phyloP scores from a whole-genome alignment of 129 eudicot species.

The Centrapalus pauciflorus region DNA sequence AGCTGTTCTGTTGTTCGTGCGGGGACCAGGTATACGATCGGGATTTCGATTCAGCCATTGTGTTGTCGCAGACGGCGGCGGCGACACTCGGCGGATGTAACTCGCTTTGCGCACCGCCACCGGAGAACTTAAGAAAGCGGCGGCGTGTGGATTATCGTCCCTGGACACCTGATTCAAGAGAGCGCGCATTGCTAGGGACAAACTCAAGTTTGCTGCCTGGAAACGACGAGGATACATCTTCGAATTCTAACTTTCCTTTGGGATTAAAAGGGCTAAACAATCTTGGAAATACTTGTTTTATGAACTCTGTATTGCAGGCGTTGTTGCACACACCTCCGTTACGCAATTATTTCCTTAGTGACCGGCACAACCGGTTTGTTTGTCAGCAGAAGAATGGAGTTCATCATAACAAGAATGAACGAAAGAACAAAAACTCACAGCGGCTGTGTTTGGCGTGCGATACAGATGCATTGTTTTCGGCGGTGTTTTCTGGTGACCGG shows the following conservation, averaged over 20 bases:
- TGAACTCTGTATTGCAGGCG: constrained; percentile 95
- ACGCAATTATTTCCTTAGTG: constrained; percentile 76
- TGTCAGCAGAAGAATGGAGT: constrained; percentile 58
- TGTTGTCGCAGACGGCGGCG: constrained; percentile 37
- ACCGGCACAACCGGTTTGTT: constrained; percentile 60
- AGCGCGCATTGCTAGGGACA: constrained; percentile 31
- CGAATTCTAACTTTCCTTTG: constrained; percentile 31
- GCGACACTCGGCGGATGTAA: constrained; percentile 34
- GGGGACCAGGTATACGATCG: constrained; percentile 74
- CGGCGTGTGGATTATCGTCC: constrained; percentile 70
- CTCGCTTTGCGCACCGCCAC: constrained; percentile 20
- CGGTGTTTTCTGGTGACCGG: constrained; percentile 67
- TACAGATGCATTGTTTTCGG: constrained; percentile 74
- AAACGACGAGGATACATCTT: background rate
- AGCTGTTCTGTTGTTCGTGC: constrained; percentile 70
- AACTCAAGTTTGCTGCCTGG: constrained; percentile 30
- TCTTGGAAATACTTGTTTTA: constrained; percentile 83
- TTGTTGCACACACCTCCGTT: constrained; percentile 86
- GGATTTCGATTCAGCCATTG: constrained; percentile 59
- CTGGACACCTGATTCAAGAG: constrained; percentile 58
- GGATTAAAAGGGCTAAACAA: constrained; percentile 85
- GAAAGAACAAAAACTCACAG: constrained; percentile 28
- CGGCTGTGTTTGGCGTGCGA: constrained; percentile 82
- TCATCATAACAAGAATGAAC: constrained; percentile 20
- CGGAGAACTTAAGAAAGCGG: constrained; percentile 59